phyloP scores from a whole-genome alignment of 2,329 filamentous ascomycete genomes.

The Phaeophleospora eucalypticola region DNA sequence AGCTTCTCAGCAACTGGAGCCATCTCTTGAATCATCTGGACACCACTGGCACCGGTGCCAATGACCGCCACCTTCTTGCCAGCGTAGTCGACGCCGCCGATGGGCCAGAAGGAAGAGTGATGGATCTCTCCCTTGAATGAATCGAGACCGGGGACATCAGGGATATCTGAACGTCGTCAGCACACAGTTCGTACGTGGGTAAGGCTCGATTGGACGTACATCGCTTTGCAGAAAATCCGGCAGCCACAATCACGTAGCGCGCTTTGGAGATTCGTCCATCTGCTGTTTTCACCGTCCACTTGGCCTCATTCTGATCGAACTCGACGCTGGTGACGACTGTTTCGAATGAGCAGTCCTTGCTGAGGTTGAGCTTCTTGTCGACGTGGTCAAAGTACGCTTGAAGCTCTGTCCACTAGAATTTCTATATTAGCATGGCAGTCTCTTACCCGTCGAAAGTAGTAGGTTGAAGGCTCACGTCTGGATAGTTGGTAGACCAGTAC shows the following conservation, averaged over 20 bases:
- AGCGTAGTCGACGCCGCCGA: constrained; percentile 47
- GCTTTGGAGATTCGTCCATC: constrained; percentile 50
- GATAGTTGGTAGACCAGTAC: constrained; percentile 44
- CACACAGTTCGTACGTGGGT: not conserved
- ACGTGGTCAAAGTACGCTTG: constrained; percentile 58
- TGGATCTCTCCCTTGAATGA: constrained; percentile 56
- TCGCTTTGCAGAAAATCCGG: constrained; percentile 58
- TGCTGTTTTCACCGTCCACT: constrained; percentile 50
- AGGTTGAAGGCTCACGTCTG: too few relatives aligned
- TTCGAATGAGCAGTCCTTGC: constrained; percentile 56
- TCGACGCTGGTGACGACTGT: constrained; percentile 51
- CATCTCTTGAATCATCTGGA: constrained; percentile 59
- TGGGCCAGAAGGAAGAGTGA: constrained; percentile 42
- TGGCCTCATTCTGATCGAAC: constrained; percentile 45
- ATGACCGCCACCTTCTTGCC: constrained; percentile 60
- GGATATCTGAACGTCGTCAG: constrained; percentile 42
- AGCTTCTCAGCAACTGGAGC: constrained; percentile 42
- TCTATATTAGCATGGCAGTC: too few relatives aligned
- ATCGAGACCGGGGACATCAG: constrained; percentile 57
- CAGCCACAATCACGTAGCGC: constrained; percentile 52
- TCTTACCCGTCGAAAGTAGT: too few relatives aligned
- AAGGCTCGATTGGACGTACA: constrained; percentile 20
- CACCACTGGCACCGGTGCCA: constrained; percentile 61
- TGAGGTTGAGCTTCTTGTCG: constrained; percentile 53
- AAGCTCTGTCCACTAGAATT: constrained; percentile 46